Evolutionary conservation across 2,329 filamentous ascomycete species (phyloP), one percentile per base, ranked within the genome.

Genomic region (Metarhizium brunneum): DNA sequence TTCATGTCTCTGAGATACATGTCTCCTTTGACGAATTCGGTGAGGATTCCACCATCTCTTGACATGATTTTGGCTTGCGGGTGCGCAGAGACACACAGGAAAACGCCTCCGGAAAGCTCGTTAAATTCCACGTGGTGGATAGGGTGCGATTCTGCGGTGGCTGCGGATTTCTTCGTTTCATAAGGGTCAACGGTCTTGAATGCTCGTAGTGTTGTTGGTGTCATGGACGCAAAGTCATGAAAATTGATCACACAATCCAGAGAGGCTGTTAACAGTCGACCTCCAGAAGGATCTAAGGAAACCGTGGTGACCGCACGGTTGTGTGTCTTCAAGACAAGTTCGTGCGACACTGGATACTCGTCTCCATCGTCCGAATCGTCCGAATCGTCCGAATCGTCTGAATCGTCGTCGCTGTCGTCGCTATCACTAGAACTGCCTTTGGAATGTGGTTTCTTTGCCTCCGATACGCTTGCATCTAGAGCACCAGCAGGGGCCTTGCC

Each of bases 1-100:
- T 96, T 84, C 87, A 97, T 95, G 69, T 99, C 94, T 54, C 92
- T 83, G 61, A 99, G 74, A 65, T 99, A 99, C 92, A 97, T 97
- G 68, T 99, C 94, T 49, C 94, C 94, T 73, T 99, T 99, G 62
- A 91, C 87, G 61, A 96, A 97, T 66, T 96, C 91, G 1, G 87
- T 86, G 51, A 95, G 64, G 7, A 88, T 79, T 48, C 95, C 90
- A 43, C 94, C 94, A 73, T 99, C 92, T 65, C 94, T 85, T 63
- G 84, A 89, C 69, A 97, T 79, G 29, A 99, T 85, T 69, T 91
- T 92, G 13, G 92, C 90, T 69, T 97, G 92, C 2, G 92, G 86
- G 45, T 92, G 89, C 6, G 92, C 91, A 7, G 91, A 88, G 48
- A 97, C 79, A 62, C 94, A 95, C 38, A 99, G 82, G 58, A 99